Evolutionary conservation across 371 early-diverging fungal genomes (phyloP).

Genomic region (Syncephalis plumigaleata): DNA sequence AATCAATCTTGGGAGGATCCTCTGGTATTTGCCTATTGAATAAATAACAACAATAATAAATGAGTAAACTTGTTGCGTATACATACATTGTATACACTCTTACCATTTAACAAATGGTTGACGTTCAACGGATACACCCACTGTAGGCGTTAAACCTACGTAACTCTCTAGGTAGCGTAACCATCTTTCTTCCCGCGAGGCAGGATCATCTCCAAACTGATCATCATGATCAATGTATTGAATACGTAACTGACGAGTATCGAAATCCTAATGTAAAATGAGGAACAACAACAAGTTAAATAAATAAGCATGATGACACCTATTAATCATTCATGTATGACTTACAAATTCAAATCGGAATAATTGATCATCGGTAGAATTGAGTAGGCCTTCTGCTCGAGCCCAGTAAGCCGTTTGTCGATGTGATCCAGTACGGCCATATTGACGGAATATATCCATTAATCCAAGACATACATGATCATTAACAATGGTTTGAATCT

Average conservation of each 20-base stretch:
- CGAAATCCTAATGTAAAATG: not conserved
- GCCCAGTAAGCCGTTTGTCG: no score
- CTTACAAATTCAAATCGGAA: conserved; percentile 74
- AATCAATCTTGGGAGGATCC: conserved; percentile 19
- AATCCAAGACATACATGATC: conserved; percentile 42
- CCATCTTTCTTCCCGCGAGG: conserved; percentile 78
- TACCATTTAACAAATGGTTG: conserved; percentile 49
- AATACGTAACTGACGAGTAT: conserved; percentile 3
- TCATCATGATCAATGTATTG: conserved; percentile 17
- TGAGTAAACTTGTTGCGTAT: not conserved
- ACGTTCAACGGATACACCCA: conserved; percentile 31
- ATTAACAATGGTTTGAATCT: conserved; percentile 21
- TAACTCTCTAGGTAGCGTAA: conserved; percentile 86
- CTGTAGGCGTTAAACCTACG: conserved; percentile 57
- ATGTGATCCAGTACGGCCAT: conserved; percentile 38
- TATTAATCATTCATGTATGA: conserved; percentile 4
- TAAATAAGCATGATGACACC: not conserved
- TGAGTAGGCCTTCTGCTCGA: conserved; percentile 6
- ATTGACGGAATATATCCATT: conserved; percentile 65
- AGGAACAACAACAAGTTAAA: no score
- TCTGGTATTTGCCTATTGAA: conserved; percentile 13
- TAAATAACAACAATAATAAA: conserved; percentile 4
- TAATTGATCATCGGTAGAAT: conserved; percentile 64
- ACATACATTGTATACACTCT: conserved; percentile 13
- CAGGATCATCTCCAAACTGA: conserved; percentile 44